Evolutionary conservation across 2,329 filamentous ascomycete genomes (phyloP), one percentile per base, ranked within the genome.

Genomic region (Domatiomyces globalis): DNA sequence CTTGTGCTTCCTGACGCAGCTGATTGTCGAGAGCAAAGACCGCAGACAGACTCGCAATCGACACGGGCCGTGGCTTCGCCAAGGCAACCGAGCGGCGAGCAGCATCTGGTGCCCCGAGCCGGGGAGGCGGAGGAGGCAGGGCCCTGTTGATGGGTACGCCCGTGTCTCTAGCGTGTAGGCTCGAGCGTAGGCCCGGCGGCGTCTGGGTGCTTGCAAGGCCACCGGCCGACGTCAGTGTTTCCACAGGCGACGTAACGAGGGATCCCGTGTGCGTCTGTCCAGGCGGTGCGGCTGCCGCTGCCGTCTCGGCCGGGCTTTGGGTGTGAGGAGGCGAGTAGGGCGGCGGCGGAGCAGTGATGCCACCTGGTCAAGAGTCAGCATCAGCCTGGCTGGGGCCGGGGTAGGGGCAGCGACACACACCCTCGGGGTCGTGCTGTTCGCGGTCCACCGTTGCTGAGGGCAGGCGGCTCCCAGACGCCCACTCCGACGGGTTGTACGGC

Each of bases 401-500:
- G 48, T 25, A 39, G 18, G 17, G n/a, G 7, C 19, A 48, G 22
- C 25, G 19, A 18, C 20, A 53, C 45, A 29, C 51, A 58, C 56
- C 53, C 18, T 58, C 54, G 22, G 53, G 46, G 29, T 54, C 51
- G 43, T 39, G 17, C 39, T 20, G 27, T 18, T 46, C 51, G 33
- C 45, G 27, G 20, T 52, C 53, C 27, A 50, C 12, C 42, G 51
- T 47, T 29, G 54, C 29, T 17, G 54, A 58, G 5, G 49, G 39
- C 25, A 49, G 47, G 18, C 49, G 55, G 49, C 63, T 63, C 44
- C 69, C 65, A 18, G 68, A 67, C 1, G 67, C 70, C 72, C 72
- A 74, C 63, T 73, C 69, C 54, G 70, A 70, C 36, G 72, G 72
- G 56, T 74, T 72, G 55, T 74, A 74, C 7, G 69, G 66, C 20